Evolutionary conservation across 345 rosid species (phyloP), one percentile per base, ranked within the genome.

Genomic region (Linum lewisii): DNA sequence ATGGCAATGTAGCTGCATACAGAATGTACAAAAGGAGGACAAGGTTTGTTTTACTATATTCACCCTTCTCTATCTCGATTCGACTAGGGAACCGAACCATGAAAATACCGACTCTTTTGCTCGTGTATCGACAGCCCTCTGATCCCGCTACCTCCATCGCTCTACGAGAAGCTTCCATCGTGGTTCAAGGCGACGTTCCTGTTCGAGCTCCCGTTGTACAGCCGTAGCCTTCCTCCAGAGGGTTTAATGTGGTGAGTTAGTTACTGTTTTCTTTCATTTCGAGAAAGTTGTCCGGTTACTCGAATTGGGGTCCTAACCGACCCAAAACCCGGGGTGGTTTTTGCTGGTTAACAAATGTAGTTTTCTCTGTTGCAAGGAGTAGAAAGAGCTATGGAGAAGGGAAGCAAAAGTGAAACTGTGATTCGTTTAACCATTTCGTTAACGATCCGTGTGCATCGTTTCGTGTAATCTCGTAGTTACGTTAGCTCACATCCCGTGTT

Each of bases 201-300:
- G 69, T 88, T 86, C 29, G 96, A 88, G 66, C 72, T 88, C 69
- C 96, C 96, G 36, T 24, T 84, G 29, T 92, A 88, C 83, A 83
- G 82, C 62, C 83, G 81, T 4, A 81, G 69, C 69, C 77, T 88
- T 70, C 87, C 93, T 55, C 81, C 66, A 9, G 95, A 85, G 59
- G 82, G 69, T 47, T 59, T 63, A 49, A 62, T 60, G 61, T 82
- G 96, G 98, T 92, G 75, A 88, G 95, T 11, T 42, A 16, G 47
- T 5, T 6, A 51, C 59, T 58, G 20, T 4, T 38, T n/a, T 7
- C n/a, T 0, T 34, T 63, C 1, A 16, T 32, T 51, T 55, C 20
- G 54, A 16, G n/a, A n/a, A n/a, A n/a, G 34, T 8, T 29, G 7
- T 29, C 34, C 4, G 34, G 4, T 0, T 29, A 1, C 7, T 3